Conservation (phyloP, 345 rosid species). For the Melaleuca alternifolia region DNA sequence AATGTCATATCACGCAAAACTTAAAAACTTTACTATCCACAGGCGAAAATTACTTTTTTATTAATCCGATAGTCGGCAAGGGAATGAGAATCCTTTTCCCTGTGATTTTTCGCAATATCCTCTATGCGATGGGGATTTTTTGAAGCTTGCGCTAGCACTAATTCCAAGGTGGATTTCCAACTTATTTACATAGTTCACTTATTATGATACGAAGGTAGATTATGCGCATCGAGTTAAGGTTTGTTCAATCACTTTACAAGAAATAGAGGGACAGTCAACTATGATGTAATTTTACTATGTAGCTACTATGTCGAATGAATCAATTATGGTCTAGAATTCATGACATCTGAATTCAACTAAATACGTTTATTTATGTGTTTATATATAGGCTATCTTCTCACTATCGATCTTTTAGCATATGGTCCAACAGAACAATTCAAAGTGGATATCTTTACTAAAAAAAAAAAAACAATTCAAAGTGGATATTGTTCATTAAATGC, state of each 20-base stretch:
- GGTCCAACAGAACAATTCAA: background rate
- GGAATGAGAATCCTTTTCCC: background rate
- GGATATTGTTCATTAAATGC: background rate
- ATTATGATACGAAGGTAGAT: background rate
- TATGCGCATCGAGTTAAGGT: background rate
- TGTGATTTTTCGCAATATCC: background rate
- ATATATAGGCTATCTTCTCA: background rate
- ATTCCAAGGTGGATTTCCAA: background rate
- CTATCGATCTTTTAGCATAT: background rate
- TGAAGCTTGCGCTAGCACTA: background rate
- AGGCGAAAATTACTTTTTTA: too few species aligned
- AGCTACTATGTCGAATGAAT: background rate
- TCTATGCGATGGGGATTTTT: background rate
- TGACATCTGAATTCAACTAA: background rate
- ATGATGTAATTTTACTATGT: background rate
- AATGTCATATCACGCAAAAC: background rate
- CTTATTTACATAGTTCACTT: background rate
- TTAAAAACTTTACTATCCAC: background rate
- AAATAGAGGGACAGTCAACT: background rate
- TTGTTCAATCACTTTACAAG: background rate
- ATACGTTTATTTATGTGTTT: background rate
- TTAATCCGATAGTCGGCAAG: background rate
- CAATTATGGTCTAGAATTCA: background rate
- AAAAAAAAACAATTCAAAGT: background rate
- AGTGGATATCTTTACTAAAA: too few species aligned